Evolutionary conservation across 306 rosid genomes (phyloP).

Genomic region (Neltuma alba): DNA sequence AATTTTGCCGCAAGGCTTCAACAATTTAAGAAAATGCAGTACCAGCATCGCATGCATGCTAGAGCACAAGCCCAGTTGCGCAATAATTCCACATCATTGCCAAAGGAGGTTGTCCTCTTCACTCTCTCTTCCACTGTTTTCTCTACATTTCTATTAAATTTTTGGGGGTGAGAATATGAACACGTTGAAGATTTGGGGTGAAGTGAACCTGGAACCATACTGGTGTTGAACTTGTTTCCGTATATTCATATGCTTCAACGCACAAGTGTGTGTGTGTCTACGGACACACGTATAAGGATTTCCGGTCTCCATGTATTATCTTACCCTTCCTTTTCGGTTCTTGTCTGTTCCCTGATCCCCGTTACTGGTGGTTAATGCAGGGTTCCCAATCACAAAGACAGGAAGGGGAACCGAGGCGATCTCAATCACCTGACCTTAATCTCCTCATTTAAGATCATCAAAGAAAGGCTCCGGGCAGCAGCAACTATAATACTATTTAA

Average conservation of each 20-base stretch:
- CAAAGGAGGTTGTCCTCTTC: conserved; percentile 54
- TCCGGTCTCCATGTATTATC: not conserved
- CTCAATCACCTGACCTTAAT: conserved; percentile 48
- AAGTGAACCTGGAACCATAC: not conserved
- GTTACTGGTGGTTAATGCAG: conserved; percentile 43
- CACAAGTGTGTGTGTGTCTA: not conserved
- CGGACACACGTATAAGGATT: not conserved
- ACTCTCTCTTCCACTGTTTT: not conserved
- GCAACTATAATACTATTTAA: conserved; percentile 36
- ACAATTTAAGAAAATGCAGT: conserved; percentile 87
- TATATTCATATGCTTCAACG: not conserved
- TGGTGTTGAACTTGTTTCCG: not conserved
- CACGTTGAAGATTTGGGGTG: not conserved
- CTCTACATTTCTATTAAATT: not conserved
- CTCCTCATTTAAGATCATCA: conserved; percentile 62
- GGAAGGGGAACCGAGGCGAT: conserved; percentile 60
- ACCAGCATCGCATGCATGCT: conserved; percentile 64
- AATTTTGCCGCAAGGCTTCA: conserved; percentile 72
- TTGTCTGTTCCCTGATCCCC: conserved; percentile 6
- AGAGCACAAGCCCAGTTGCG: conserved; percentile 49
- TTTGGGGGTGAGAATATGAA: not conserved
- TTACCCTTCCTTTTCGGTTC: not conserved
- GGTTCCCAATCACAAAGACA: conserved; percentile 42
- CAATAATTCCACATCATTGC: conserved; percentile 35
- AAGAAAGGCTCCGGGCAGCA: conserved; percentile 60